phyloP scores from a whole-genome alignment of 306 rosid species.

The Chamaecrista fasciculata region DNA sequence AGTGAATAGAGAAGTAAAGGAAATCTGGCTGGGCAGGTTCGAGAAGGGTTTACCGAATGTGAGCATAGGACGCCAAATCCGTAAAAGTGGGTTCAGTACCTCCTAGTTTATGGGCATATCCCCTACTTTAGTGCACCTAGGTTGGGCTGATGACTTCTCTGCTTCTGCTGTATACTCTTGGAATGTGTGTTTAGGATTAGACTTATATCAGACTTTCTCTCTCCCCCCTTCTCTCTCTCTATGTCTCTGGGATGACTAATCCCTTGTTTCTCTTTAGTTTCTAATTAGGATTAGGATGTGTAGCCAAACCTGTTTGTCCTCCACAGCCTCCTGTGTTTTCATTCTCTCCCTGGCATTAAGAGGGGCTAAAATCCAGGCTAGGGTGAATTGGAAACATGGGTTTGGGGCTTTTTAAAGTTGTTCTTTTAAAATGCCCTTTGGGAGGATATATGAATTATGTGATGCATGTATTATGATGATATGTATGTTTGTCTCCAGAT shows the following conservation, averaged over 20 bases:
- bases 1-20: neutral
- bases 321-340: conserved; percentile 37
- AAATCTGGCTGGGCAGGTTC: conserved; percentile 22
- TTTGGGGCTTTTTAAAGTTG: neutral
- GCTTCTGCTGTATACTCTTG: neutral
- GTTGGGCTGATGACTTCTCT: neutral
- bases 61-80: neutral
- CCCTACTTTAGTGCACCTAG: neutral
- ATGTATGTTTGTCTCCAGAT: no score
- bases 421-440: no score
- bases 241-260: no score
- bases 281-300: neutral
- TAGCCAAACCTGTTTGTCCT: neutral
- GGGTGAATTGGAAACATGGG: conserved; percentile 55
- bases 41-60: conserved; percentile 20
- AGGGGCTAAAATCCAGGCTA: neutral
- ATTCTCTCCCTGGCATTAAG: conserved; percentile 43
- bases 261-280: neutral
- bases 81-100: no score
- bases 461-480: no score
- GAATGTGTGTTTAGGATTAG: neutral
- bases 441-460: no score
- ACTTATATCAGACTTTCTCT: neutral
- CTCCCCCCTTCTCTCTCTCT: no score
- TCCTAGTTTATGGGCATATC: no score